A percentile compares a stretch with the other conserved stretches of the same genome.
phyloP scores from a whole-genome alignment of 257 asterid species.

The Nicotiana attenuata region DNA sequence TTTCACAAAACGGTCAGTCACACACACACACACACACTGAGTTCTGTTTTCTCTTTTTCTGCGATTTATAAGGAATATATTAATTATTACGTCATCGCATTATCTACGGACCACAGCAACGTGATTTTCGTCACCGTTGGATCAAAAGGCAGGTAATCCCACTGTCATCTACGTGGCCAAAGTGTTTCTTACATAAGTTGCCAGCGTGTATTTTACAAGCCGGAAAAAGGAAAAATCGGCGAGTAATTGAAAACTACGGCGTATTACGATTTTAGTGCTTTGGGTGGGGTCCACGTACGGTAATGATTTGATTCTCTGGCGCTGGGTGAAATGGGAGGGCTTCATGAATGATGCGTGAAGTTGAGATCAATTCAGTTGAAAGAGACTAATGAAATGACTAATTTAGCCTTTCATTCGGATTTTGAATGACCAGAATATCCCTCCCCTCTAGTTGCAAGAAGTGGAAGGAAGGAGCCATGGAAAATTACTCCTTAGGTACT shows the following conservation, averaged over 20 bases:
- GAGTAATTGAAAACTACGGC: neutral
- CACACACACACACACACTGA: neutral
- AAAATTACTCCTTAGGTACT: neutral
- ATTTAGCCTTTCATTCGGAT: neutral
- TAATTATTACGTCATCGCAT: slow-evolving; percentile 5
- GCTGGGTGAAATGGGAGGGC: neutral
- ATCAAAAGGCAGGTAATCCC: neutral
- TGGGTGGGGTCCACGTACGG: neutral
- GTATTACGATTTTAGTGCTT: neutral
- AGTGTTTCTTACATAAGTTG: neutral
- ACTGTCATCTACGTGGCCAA: slow-evolving; percentile 24
- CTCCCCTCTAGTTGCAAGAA: neutral
- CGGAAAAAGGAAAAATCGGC: neutral
- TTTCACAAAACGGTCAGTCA: neutral
- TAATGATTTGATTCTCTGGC: slow-evolving; percentile 15
- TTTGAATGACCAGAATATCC: neutral
- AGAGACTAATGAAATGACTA: neutral
- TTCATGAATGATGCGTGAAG: slow-evolving; percentile 24
- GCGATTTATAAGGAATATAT: slow-evolving; percentile 26
- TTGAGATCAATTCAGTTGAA: neutral
- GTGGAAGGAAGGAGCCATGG: neutral
- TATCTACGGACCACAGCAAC: neutral
- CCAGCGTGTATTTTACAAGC: neutral
- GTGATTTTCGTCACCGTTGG: slow-evolving; percentile 19
- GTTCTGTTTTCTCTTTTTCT: slow-evolving; percentile 1